Percentiles rank a stretch among this genome's conserved stretches.
phyloP scores from a whole-genome alignment of 495 filamentous ascomycete genomes.

The Penicillium angulare region DNA sequence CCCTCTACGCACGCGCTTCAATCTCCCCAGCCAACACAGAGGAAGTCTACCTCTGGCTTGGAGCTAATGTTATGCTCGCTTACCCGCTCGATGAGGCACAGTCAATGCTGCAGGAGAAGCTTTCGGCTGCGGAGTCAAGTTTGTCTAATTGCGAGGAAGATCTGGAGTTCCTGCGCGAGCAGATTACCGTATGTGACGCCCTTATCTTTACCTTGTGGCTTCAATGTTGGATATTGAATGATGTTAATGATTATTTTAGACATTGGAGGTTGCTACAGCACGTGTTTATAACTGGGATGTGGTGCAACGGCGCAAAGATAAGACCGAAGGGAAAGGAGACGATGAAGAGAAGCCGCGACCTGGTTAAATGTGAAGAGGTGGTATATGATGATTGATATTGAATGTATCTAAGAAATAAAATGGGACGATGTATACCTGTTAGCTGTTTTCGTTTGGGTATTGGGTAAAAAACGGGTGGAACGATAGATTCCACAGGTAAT shows the following conservation, averaged over 20 bases:
- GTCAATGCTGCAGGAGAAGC: slow-evolving; percentile 72
- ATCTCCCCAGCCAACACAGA: slow-evolving; percentile 80
- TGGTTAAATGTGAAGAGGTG: background rate
- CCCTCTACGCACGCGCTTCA: slow-evolving; percentile 83
- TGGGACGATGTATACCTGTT: background rate
- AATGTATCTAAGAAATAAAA: slow-evolving; percentile 3
- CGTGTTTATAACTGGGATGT: slow-evolving; percentile 99
- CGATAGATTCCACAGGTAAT: no score
- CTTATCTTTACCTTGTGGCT: background rate
- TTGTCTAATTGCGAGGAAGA: slow-evolving; percentile 90
- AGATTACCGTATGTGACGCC: slow-evolving; percentile 91
- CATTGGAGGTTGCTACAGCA: slow-evolving; percentile 92
- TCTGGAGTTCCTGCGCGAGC: slow-evolving; percentile 90
- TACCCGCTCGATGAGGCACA: slow-evolving; percentile 89
- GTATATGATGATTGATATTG: background rate
- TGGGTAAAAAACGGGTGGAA: no score
- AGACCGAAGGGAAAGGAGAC: slow-evolving; percentile 59
- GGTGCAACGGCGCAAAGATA: slow-evolving; percentile 88
- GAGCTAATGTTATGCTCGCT: slow-evolving; percentile 96
- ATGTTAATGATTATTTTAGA: slow-evolving; percentile 50
- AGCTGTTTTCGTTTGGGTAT: no score
- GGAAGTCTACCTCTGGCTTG: slow-evolving; percentile 96
- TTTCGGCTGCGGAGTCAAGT: slow-evolving; percentile 74
- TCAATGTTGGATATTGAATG: background rate
- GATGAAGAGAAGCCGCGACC: slow-evolving; percentile 25